phyloP scores from a whole-genome alignment of 352 stramenopile species.

The Globisporangium iwayamae region DNA sequence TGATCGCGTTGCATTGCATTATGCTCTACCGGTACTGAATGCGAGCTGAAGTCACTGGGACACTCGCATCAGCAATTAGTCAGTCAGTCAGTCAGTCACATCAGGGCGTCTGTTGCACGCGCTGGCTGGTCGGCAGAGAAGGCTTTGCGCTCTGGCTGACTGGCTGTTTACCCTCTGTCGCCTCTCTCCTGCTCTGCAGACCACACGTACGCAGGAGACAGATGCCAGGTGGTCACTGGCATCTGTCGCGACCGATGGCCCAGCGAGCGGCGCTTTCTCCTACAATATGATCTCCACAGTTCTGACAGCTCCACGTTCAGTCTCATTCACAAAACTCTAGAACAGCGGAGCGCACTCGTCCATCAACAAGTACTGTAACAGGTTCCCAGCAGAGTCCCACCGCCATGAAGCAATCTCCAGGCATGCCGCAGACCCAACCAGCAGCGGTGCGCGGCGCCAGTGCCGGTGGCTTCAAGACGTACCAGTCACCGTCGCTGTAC shows the following conservation, averaged over 20 bases:
- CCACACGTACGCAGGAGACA: neutral
- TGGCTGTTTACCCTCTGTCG: neutral
- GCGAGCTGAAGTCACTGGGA: neutral
- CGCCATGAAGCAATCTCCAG: conserved; percentile 3
- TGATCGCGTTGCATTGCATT: no score
- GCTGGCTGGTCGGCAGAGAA: no score
- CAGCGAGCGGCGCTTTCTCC: neutral
- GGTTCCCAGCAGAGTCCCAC: no score
- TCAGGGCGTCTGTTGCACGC: neutral
- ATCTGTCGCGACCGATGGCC: neutral
- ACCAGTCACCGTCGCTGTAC: conserved; percentile 10
- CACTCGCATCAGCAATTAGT: neutral
- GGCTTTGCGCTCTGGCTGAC: no score
- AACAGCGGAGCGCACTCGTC: neutral
- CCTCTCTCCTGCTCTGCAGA: neutral
- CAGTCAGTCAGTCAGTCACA: neutral
- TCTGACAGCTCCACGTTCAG: no score
- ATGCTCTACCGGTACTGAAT: no score
- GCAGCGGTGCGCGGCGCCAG: neutral
- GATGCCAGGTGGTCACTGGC: neutral
- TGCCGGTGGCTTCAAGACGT: conserved; percentile 9
- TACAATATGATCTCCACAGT: neutral
- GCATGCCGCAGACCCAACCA: neutral
- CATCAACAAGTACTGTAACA: no score
- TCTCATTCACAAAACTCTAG: neutral